Evolutionary conservation across 106 monocot genomes (phyloP).

Genomic region (Dendrobium catenatum): DNA sequence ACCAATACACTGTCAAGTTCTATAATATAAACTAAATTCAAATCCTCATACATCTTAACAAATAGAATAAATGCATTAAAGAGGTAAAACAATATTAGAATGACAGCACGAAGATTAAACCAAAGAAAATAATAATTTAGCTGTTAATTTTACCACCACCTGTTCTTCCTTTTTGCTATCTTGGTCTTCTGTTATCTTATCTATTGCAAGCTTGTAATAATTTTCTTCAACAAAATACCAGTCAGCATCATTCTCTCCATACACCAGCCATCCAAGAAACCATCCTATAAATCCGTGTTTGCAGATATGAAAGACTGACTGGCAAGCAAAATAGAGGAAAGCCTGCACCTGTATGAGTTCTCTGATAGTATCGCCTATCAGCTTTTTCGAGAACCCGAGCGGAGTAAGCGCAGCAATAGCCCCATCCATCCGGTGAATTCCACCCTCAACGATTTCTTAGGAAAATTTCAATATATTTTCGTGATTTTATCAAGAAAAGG

Average conservation of each 20-base stretch:
- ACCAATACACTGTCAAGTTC: neutral
- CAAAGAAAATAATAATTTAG: neutral
- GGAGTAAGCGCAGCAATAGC: conserved; percentile 3
- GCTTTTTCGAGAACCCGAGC: neutral
- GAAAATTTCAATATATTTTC: neutral
- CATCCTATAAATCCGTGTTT: neutral
- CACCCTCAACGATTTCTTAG: neutral
- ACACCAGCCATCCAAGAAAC: neutral
- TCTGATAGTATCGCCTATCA: neutral
- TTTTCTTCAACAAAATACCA: conserved; percentile 12
- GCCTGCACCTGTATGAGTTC: neutral
- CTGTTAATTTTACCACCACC: neutral
- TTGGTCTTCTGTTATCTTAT: conserved; percentile 3
- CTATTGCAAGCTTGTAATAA: conserved; percentile 7
- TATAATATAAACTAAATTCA: neutral
- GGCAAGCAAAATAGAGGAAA: too few species aligned
- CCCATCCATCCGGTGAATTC: conserved; percentile 1
- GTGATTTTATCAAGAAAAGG: neutral
- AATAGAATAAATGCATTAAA: neutral
- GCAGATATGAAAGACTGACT: neutral
- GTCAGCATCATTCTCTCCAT: conserved; percentile 4
- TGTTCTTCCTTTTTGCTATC: neutral
- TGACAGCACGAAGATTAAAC: neutral
- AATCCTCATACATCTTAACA: neutral
- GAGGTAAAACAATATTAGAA: neutral